Evolutionary conservation across 495 filamentous ascomycete species (phyloP), one percentile per base, ranked within the genome.

Genomic region (Xylaria flabelliformis): DNA sequence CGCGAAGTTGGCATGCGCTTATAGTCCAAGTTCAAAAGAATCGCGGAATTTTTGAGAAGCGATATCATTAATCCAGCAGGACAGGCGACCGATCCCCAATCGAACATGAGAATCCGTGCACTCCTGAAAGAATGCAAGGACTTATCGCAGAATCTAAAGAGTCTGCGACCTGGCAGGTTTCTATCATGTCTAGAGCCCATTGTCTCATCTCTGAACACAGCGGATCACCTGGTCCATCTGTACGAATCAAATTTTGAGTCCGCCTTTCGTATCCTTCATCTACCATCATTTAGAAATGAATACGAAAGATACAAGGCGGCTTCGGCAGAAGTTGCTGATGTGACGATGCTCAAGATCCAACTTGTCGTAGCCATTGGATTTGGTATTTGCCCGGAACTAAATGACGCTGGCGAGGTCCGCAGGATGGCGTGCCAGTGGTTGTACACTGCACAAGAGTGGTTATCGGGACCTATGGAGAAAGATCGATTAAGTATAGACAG

Each of bases 391-490:
- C 85, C 83, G 32, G 76, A 81, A 7, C 55, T 62, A 0, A 81
- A 76, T 41, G 76, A 84, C 46, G 26, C 46, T 7, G 39, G 41
- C 1, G 46, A 53, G 7, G 74, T 82, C 53, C 86, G 85, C 67
- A 81, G 80, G 51, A 83, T 82, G 1, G 85, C 85, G 7, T 71
- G 86, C 34, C 80, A 85, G 48, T 90, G 88, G 88, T 79, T 89
- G 0, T 79, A 86, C 19, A 84, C 88, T 69, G 84, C 87, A 2
- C 84, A 88, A 61, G 85, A 80, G 56, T 89, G 85, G 86, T 77
- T 88, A 1, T 82, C 85, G 8, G 85, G 78, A 32, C 81, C 84
- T 0, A 76, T 74, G 24, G 76, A 80, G 34, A 85, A 87, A 75
- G 82, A 84, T 67, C 82, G 86, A 4, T 77, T 85, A 4, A 85